These are phyloP conservation scores for Diospyros lotus DNA, from an alignment of 148 eudicot species.

Conservation along the genomic window DNA sequence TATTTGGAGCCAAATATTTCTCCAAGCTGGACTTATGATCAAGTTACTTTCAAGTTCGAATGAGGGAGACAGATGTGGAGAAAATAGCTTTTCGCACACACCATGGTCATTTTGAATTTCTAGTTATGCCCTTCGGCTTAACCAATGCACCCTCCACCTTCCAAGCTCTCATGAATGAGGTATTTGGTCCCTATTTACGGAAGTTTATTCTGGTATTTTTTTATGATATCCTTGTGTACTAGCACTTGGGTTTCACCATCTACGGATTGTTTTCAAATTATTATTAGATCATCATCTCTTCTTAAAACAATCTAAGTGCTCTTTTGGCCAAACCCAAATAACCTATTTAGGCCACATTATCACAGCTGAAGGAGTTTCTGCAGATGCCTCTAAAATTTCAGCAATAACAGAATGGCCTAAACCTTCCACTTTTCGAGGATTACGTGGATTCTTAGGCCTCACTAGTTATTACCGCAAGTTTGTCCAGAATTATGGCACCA, in stretches of 20 bases:
- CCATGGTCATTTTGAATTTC: neutral
- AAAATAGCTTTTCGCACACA: neutral
- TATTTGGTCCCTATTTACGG: neutral
- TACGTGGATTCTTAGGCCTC: neutral
- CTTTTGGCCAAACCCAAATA: neutral
- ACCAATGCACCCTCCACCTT: neutral
- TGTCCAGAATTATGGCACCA: too few species aligned
- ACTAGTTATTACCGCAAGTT: neutral
- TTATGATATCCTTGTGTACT: neutral
- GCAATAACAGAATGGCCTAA: neutral
- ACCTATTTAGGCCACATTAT: neutral
- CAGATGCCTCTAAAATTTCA: neutral
- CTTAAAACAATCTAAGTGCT: neutral
- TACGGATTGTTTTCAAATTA: neutral
- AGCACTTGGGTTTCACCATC: neutral
- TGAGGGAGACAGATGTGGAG: neutral
- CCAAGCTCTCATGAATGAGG: neutral
- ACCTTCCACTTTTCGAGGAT: neutral
- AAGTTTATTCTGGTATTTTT: neutral
- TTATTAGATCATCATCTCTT: too few species aligned
- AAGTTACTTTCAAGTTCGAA: neutral
- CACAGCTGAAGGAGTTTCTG: neutral
- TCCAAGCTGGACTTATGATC: neutral
- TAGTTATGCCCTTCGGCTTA: neutral
- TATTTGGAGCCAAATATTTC: too few species aligned